Percentiles rank a stretch among this genome's conserved stretches.
phyloP scores from a whole-genome alignment of 83 land plant species.

The Picea abies region DNA sequence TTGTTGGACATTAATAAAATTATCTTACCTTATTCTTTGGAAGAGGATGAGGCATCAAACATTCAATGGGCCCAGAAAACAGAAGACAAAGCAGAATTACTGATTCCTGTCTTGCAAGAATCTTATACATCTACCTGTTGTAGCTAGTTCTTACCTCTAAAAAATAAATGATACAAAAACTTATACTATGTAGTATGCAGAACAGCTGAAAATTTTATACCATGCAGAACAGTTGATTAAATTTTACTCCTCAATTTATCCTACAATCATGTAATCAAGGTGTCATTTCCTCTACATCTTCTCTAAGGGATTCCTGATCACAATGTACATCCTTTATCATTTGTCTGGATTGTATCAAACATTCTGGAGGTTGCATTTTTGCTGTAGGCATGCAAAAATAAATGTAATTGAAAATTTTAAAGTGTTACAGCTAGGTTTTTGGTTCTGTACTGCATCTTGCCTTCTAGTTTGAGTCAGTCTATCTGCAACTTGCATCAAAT shows the following conservation, averaged over 20 bases:
- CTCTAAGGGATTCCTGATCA: background rate
- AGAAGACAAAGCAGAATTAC: background rate
- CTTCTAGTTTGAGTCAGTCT: background rate
- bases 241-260: background rate
- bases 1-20: no score
- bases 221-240: background rate
- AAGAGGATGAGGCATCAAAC: background rate
- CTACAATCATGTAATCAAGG: background rate
- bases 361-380: background rate
- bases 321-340: constrained; percentile 2
- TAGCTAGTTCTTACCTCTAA: background rate
- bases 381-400: background rate
- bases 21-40: background rate
- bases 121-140: background rate
- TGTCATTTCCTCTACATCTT: background rate
- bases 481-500: background rate
- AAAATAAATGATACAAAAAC: background rate
- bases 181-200: background rate
- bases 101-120: background rate
- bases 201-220: background rate
- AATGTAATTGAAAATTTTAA: background rate
- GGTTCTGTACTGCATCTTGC: background rate
- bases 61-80: background rate
- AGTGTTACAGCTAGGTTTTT: background rate
- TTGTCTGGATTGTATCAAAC: background rate